A percentile compares a stretch with the other conserved stretches of the same genome.
Conservation (phyloP, 1,139 yeast species). For the Blastobotrys illinoisensis region DNA sequence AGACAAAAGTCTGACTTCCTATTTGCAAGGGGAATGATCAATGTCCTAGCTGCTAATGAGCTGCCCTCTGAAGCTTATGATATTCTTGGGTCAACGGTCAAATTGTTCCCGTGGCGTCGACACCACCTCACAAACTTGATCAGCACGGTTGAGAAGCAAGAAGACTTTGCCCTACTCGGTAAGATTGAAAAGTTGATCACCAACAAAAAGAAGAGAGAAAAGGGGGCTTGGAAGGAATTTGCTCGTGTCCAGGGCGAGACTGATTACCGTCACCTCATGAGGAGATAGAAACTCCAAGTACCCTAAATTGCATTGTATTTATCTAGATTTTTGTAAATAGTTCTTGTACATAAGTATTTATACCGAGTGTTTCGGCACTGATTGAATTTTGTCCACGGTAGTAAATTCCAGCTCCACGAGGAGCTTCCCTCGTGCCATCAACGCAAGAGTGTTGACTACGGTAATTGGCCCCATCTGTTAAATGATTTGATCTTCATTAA, state of each 20-base stretch:
- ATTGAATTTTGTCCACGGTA: no score
- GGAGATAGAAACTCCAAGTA: neutral
- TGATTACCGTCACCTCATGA: neutral
- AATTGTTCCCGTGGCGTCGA: constrained; percentile 63
- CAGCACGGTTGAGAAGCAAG: constrained; percentile 36
- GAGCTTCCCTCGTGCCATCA: no score
- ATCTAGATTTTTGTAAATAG: neutral
- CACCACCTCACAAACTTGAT: constrained; percentile 25
- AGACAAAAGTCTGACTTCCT: constrained; percentile 55
- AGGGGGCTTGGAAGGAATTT: constrained; percentile 4
- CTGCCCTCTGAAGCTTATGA: constrained; percentile 65
- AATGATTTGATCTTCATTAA: no score
- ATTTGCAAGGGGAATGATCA: constrained; percentile 63
- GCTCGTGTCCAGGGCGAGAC: constrained; percentile 6
- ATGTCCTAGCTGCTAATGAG: constrained; percentile 46
- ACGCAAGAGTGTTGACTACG: no score
- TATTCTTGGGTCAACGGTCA: constrained; percentile 59
- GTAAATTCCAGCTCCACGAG: no score
- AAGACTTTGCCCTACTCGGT: constrained; percentile 28
- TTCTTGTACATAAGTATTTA: neutral
- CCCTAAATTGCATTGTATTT: no score
- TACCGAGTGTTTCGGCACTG: neutral
- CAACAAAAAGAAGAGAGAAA: neutral
- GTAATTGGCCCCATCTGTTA: no score
- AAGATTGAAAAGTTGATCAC: constrained; percentile 5